Evolutionary conservation across 2,329 filamentous ascomycete genomes (phyloP).

Genomic region (Trichophaea hybrida): DNA sequence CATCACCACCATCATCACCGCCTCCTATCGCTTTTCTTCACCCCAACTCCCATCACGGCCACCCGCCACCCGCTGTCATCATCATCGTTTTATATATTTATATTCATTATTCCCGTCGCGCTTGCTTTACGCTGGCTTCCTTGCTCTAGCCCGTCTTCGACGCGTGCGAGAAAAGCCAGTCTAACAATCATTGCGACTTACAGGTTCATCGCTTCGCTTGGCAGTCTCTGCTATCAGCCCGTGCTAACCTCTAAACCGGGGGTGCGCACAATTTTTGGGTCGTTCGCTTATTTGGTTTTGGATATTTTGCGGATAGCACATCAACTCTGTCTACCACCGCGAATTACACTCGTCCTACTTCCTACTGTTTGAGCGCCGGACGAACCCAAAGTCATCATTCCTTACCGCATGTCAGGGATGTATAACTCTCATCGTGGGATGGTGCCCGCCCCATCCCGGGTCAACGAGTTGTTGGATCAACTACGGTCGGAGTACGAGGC

Average conservation of each 20-base stretch:
- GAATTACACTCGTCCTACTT: neutral
- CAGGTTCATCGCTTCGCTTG: slow-evolving; percentile 3
- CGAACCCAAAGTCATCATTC: neutral
- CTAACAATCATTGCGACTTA: slow-evolving; percentile 5
- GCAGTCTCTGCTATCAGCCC: neutral
- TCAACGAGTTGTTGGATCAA: slow-evolving; percentile 84
- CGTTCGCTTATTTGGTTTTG: neutral
- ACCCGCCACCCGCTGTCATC: neutral
- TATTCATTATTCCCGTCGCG: neutral
- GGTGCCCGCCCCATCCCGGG: slow-evolving; percentile 57
- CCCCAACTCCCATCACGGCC: neutral
- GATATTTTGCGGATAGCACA: neutral
- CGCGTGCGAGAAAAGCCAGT: neutral
- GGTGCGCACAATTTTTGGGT: neutral
- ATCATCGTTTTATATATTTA: neutral
- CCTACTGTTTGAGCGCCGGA: neutral
- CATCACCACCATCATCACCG: neutral
- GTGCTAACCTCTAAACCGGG: neutral
- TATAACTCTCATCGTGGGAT: slow-evolving; percentile 78
- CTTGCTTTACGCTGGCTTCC: neutral
- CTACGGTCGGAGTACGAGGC: slow-evolving; percentile 82
- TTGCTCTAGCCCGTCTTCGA: neutral
- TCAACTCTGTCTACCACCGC: neutral
- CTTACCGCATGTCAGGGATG: slow-evolving; percentile 41
- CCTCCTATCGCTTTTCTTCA: neutral